Evolutionary conservation across 2,329 filamentous ascomycete genomes (phyloP).

Genomic region (Cryphonectria radicalis): DNA sequence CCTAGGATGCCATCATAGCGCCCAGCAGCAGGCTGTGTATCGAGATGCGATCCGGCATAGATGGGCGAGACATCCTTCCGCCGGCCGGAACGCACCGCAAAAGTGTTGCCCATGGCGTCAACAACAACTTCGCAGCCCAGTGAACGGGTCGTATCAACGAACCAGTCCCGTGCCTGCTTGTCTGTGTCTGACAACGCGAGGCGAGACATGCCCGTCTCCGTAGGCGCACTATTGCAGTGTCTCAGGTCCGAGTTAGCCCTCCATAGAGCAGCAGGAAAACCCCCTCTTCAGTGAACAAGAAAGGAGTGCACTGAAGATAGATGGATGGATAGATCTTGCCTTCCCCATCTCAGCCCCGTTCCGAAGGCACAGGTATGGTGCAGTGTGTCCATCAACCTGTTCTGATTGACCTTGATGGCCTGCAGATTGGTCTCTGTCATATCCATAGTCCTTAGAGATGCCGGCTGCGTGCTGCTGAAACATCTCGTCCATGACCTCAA

Average conservation of each 20-base stretch:
- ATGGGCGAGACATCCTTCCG: conserved; percentile 62
- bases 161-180: conserved; percentile 76
- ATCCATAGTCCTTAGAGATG: conserved; percentile 16
- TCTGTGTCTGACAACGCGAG: conserved; percentile 74
- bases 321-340: conserved; percentile 49
- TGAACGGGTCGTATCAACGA: conserved; percentile 63
- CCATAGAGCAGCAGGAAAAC: neutral
- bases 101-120: conserved; percentile 82
- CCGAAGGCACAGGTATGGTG: conserved; percentile 72
- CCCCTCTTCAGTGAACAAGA: neutral
- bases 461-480: conserved; percentile 16
- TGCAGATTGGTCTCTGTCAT: conserved; percentile 26
- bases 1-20: conserved; percentile 80
- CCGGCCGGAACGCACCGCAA: conserved; percentile 70
- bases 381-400: conserved; percentile 64
- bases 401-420: conserved; percentile 58
- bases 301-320: neutral
- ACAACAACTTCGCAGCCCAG: conserved; percentile 70
- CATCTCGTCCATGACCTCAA: conserved; percentile 4
- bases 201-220: conserved; percentile 77
- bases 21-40: conserved; percentile 67
- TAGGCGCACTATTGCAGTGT: conserved; percentile 46
- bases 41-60: conserved; percentile 72
- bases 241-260: conserved; percentile 27
- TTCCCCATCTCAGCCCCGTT: conserved; percentile 67